Percentiles rank a stretch among this genome's conserved stretches.
These are phyloP conservation scores for Eucalyptus melliodora DNA, from an alignment of 345 rosid genomes.

Conservation along the genomic window DNA sequence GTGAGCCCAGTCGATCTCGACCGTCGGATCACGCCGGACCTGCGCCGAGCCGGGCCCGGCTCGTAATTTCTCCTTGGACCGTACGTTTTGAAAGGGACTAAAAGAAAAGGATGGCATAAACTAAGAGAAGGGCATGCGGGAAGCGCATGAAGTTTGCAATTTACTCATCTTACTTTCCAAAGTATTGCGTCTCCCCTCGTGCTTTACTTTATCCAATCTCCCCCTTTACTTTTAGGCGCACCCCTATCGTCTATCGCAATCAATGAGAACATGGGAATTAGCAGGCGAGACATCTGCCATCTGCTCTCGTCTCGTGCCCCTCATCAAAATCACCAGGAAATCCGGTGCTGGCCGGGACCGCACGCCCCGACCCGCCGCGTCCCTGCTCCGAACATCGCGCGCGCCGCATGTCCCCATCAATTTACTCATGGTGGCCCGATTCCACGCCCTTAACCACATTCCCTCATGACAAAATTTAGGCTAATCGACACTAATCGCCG, in stretches of 20 bases:
- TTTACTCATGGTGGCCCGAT: background rate
- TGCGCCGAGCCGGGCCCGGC: fast-evolving
- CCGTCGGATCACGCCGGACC: background rate
- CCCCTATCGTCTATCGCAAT: background rate
- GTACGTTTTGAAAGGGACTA: background rate
- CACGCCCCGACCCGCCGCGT: background rate
- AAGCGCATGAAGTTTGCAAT: background rate
- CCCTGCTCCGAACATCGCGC: background rate
- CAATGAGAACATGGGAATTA: background rate
- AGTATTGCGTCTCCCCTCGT: background rate
- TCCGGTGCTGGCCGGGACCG: background rate
- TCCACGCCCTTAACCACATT: background rate
- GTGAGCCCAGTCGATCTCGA: background rate
- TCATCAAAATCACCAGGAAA: background rate
- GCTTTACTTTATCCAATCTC: background rate
- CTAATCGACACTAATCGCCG: fast-evolving
- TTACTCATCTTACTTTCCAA: background rate
- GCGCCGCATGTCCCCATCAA: background rate
- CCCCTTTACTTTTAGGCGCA: background rate
- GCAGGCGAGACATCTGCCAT: background rate
- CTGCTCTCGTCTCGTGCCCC: background rate
- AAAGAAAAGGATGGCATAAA: background rate
- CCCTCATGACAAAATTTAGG: background rate
- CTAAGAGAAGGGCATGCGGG: background rate
- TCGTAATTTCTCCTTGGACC: background rate